Base-by-base conservation (phyloP, 495 filamentous ascomycete genomes). In the Parathielavia hyrcaniae region DNA sequence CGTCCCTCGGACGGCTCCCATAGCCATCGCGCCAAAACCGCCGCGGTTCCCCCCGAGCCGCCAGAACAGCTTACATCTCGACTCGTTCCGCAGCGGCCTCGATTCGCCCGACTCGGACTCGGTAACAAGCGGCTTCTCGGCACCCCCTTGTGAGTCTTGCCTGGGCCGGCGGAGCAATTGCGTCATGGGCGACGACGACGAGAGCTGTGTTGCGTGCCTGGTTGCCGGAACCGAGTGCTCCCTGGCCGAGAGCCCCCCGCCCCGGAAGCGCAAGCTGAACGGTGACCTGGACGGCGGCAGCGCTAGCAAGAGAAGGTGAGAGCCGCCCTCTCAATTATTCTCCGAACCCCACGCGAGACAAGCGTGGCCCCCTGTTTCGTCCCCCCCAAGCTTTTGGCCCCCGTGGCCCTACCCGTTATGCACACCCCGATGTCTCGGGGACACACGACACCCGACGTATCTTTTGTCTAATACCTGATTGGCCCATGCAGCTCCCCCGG, bases 91-190 rank as follows among this genome's bases (percentile, higher is more conserved):
- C 61, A 73, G 68, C 62, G 75, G 77, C 61, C 69, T 75, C 51
- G 73, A 78, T 56, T 79, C 68, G 14, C 68, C 77, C n/a, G 77
- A 79, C 44, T 77, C 77, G 19, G 70, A 75, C 47, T 79, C 77
- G 23, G 63, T 73, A 52, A n/a, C n/a, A n/a, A 77, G 68, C 67
- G 72, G 75, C 20, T 65, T 64, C n/a, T 51, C 65, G 20, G 62
- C 71, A 39, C 65, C 55, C 30, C 73, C 78, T 41, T 83, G 80
- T 67, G 79, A 77, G 64, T 71, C 88, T 43, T 98, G 93, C 73
- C 78, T 90, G 56, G 82, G 83, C 71, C 79, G 91, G 67, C 90
- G 91, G 71, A 89, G 85, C 64, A 86, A 90, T 65, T 98, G 93
- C 75, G 90, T 95, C 55, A 88, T 96, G 73, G 87, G 90, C 67